Conservation (phyloP, 768 basidiomycete genomes). For the Boletales sp. region DNA sequence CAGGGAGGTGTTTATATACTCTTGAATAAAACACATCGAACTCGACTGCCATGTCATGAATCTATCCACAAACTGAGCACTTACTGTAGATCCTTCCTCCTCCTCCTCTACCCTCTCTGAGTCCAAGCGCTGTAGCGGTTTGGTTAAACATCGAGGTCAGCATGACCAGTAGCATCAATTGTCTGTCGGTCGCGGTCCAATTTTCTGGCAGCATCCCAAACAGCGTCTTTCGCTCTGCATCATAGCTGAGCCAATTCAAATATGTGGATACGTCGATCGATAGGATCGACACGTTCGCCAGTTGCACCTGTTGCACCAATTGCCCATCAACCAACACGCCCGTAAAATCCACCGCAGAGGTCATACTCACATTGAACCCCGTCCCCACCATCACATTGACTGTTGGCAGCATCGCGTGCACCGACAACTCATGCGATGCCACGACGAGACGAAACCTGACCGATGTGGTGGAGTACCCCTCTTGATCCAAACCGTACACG, state of each 20-base stretch:
- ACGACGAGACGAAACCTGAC: conserved; percentile 66
- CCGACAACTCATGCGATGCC: conserved; percentile 64
- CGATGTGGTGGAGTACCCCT: conserved; percentile 61
- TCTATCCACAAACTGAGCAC: no score
- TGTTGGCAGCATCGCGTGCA: conserved; percentile 46
- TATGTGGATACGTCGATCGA: conserved; percentile 56
- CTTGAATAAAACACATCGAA: no score
- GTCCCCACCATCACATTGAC: conserved; percentile 68
- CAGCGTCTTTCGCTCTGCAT: conserved; percentile 51
- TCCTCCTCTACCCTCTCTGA: no score
- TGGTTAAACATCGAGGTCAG: conserved; percentile 67
- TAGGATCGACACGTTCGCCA: conserved; percentile 54
- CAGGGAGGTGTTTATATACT: no score
- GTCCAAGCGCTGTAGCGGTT: no score
- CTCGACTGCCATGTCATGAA: no score
- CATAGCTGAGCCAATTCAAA: conserved; percentile 58
- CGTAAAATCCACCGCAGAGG: conserved; percentile 55
- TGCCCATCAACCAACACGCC: conserved; percentile 63
- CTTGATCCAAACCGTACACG: conserved; percentile 68
- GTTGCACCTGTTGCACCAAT: conserved; percentile 53
- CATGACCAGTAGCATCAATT: conserved; percentile 51
- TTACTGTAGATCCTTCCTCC: no score
- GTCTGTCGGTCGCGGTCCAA: conserved; percentile 32
- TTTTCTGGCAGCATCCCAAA: conserved; percentile 60
- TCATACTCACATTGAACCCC: conserved; percentile 48